Evolutionary conservation across 2,329 filamentous ascomycete species (phyloP), one percentile per base, ranked within the genome.

Genomic region (Alternaria longipes): DNA sequence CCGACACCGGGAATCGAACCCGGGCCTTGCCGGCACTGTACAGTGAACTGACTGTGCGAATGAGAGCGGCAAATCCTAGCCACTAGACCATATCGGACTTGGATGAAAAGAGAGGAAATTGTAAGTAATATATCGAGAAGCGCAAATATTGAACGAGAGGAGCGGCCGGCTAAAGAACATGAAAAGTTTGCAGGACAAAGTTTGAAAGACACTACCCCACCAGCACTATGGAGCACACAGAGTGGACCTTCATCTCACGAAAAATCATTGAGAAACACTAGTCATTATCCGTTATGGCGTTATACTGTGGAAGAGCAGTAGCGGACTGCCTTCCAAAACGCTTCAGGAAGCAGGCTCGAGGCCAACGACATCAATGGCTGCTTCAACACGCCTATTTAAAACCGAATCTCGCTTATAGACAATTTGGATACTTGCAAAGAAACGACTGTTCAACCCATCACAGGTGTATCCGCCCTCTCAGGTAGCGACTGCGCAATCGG

Each of bases 401-500:
- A 24, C 4, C 9, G 2, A 18, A 52, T 14, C 14, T 11, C n/a
- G 8, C 9, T n/a, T 8, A n/a, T 52, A 1, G 34, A 16, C 34
- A 28, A 41, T 30, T 8, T 40, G 7, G 0, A 20, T 4, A 12
- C 40, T 7, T 42, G 26, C 16, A 18, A 40, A 41, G 26, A 8
- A 5, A 22, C 1, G 7, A 41, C 7, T 9, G 3, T 8, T 34
- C 14, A 63, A 4, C 44, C 49, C 26, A 42, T 49, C 14, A 76
- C 56, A 3, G 72, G 71, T 5, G 74, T 74, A 46, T 77, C 74
- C 7, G 65, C 70, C 44, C 73, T 67, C 32, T 67, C 65, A 32
- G 58, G 62, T 11, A 58, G 52, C 16, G 58, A 9, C 14, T 63
- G 52, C 2, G 58, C 38, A 18, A 71, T 53, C 0, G 70, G 73